phyloP scores from a whole-genome alignment of 2,329 filamentous ascomycete species.

The Juglanconis juglandina region DNA sequence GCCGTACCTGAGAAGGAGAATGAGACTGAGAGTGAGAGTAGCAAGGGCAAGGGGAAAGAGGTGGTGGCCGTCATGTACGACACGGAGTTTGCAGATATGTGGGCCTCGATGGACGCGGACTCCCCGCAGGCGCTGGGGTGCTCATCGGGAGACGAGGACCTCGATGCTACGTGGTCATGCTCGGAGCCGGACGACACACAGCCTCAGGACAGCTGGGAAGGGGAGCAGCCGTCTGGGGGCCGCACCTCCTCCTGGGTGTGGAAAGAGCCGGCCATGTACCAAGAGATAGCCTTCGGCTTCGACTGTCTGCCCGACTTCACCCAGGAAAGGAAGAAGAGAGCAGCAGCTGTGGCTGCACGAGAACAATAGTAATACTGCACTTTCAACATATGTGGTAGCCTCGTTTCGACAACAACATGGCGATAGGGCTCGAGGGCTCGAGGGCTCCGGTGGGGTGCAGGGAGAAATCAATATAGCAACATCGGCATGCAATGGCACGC shows the following conservation, averaged over 20 bases:
- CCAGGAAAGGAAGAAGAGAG: conserved; percentile 5
- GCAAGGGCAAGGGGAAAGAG: conserved; percentile 1
- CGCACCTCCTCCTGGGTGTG: neutral
- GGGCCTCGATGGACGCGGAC: neutral
- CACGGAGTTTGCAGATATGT: neutral
- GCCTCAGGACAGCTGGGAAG: neutral
- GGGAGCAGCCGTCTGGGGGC: neutral
- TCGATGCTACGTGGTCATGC: neutral
- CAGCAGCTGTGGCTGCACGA: neutral
- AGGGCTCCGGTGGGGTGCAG: no score
- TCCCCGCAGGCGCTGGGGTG: neutral
- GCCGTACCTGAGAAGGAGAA: neutral
- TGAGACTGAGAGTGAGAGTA: neutral
- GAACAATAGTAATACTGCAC: neutral
- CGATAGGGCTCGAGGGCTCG: neutral
- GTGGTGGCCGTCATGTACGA: neutral
- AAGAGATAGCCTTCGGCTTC: conserved; percentile 5
- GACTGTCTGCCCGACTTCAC: conserved; percentile 11
- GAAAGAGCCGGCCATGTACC: conserved; percentile 2
- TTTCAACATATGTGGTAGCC: neutral
- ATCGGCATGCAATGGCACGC: no score
- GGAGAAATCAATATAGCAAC: no score
- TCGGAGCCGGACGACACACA: neutral
- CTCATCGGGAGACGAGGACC: conserved; percentile 3
- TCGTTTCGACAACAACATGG: neutral